These are phyloP conservation scores for Leccinum imitatum DNA, from an alignment of 768 basidiomycete genomes.

Conservation along the genomic window DNA sequence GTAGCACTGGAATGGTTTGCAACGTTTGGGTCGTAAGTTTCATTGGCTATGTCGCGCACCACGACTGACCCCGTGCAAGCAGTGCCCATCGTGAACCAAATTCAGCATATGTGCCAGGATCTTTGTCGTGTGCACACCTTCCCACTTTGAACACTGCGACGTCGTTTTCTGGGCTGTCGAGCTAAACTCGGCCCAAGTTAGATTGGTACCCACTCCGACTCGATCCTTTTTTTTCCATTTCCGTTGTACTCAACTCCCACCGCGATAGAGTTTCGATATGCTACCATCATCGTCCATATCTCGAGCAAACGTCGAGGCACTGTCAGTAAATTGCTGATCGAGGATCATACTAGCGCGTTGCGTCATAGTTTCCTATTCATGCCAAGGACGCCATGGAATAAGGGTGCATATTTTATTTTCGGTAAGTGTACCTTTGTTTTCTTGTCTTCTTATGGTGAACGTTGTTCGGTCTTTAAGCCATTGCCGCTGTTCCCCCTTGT, in stretches of 20 bases:
- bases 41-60: neutral
- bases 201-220: neutral
- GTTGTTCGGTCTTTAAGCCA: neutral
- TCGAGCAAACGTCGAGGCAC: neutral
- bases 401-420: neutral
- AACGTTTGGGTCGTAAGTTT: slow-evolving; percentile 2
- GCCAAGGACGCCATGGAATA: too few relatives aligned
- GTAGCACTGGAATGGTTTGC: neutral
- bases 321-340: neutral
- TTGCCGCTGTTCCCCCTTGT: neutral
- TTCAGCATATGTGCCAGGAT: neutral
- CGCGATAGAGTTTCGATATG: neutral
- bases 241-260: neutral
- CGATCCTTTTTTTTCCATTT: neutral
- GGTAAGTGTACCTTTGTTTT: neutral
- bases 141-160: neutral
- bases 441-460: neutral
- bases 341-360: neutral
- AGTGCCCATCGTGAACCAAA: neutral
- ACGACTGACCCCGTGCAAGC: neutral
- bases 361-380: neutral
- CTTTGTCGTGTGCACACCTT: neutral
- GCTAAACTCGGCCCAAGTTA: neutral
- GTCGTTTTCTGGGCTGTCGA: neutral
- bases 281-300: neutral